Conservation (phyloP, 345 rosid species). For the Gossypium arboreum region DNA sequence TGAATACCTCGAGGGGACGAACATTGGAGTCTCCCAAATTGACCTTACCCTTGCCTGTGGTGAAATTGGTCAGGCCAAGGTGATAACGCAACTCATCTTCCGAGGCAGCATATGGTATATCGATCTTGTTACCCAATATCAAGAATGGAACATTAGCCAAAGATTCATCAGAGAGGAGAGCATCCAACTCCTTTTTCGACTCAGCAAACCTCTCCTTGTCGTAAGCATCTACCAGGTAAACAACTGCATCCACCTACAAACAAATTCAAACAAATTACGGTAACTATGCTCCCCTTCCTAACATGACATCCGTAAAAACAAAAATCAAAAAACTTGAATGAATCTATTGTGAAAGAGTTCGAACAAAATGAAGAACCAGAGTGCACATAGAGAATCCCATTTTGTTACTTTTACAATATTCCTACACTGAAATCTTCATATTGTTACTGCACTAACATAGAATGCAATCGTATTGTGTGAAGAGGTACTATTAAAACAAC, state of each 20-base stretch:
- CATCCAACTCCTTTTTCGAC: constrained; percentile 60
- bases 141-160: constrained; percentile 57
- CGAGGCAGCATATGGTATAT: constrained; percentile 62
- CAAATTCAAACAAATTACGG: background rate
- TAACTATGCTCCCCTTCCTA: background rate
- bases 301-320: no score
- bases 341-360: background rate
- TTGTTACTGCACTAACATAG: background rate
- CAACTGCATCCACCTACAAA: constrained; percentile 63
- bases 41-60: constrained; percentile 65
- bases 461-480: background rate
- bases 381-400: background rate
- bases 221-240: constrained; percentile 63
- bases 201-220: constrained; percentile 63
- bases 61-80: constrained; percentile 63
- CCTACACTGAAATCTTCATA: background rate
- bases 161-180: constrained; percentile 57
- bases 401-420: background rate
- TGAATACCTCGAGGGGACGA: constrained; percentile 66
- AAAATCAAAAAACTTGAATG: background rate
- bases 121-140: constrained; percentile 66
- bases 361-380: background rate
- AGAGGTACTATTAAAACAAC: constrained; percentile 24
- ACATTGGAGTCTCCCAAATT: constrained; percentile 43
- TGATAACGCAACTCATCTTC: constrained; percentile 62